Evolutionary conservation across 257 asterid species (phyloP), one percentile per base, ranked within the genome.

Genomic region (Rauvolfia tetraphylla): DNA sequence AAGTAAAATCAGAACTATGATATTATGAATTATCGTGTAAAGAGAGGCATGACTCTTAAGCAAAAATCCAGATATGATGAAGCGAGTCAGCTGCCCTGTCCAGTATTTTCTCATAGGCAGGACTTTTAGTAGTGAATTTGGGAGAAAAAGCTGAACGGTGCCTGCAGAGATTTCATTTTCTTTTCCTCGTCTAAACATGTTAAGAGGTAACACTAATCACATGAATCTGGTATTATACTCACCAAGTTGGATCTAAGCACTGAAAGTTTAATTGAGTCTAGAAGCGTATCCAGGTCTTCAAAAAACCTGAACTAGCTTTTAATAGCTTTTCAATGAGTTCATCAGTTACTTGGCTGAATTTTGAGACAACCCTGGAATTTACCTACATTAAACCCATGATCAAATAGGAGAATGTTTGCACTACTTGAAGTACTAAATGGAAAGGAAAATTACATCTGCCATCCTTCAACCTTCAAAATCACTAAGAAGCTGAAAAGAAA

Each of bases 331-430:
- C 81, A 73, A 89, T 68, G 83, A 87, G 77, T 79, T 77, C 88
- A 76, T 81, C 89, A 86, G 82, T 86, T 73, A 90, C 88, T 85
- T 84, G 89, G 88, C 89, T 73, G 88, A 85, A 82, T 80, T 82
- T 83, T 80, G 90, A 88, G 92, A 92, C 90, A 85, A 87, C 94
- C 86, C 90, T 87, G 84, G 81, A 85, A 90, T 81, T 85, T 85
- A 66, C 94, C 94, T 90, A 91, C 96, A 87, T 86, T 79, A 80
- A 83, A 84, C 83, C 90, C 85, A 72, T 68, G 82, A 80, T 38
- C 86, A 84, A 68, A 34, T 56, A 72, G 79, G 79, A 84, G 83
- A 81, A 76, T 79, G 75, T 67, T 80, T 53, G 75, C 71, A 84
- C 65, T 36, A n/a, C 49, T 68, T 23, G 0, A 65, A 10, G n/a